Evolutionary conservation across 495 filamentous ascomycete genomes (phyloP).

Genomic region (Neurospora sp.): DNA sequence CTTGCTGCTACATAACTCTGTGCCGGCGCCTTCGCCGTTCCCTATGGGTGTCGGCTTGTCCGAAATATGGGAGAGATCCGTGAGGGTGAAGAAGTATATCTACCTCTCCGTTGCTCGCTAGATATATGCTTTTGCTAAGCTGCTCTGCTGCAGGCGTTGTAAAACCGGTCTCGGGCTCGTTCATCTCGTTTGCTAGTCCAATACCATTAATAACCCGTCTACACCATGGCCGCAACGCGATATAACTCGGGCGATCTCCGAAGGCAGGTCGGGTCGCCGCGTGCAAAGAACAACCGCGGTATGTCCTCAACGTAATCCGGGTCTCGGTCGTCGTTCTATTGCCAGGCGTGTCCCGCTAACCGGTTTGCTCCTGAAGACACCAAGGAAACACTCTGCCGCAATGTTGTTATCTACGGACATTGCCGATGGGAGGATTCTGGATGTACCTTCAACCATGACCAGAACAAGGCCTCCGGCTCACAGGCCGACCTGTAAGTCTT

Average conservation of each 20-base stretch:
- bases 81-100: conserved; percentile 23
- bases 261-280: conserved; percentile 41
- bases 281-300: conserved; percentile 41
- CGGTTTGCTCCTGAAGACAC: conserved; percentile 26
- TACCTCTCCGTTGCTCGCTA: not conserved
- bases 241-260: conserved; percentile 34
- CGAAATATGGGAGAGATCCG: conserved; percentile 26
- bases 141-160: conserved; percentile 18
- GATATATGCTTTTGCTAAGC: not conserved
- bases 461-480: conserved; percentile 41
- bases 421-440: conserved; percentile 88
- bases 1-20: not conserved
- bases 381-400: conserved; percentile 85
- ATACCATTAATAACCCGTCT: conserved; percentile 3
- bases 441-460: conserved; percentile 86
- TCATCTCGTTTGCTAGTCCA: conserved; percentile 8
- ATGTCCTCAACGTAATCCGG: conserved; percentile 11
- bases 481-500: conserved; percentile 52
- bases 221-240: conserved; percentile 34
- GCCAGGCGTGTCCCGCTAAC: conserved; percentile 4
- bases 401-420: conserved; percentile 87
- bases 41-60: conserved; percentile 21
- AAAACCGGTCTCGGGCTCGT: conserved; percentile 16
- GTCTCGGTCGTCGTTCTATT: not conserved
- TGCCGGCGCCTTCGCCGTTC: not conserved